Percentiles rank a stretch among this genome's conserved stretches.
phyloP scores from a whole-genome alignment of 2,329 filamentous ascomycete species.

The Botrytis sinoallii region DNA sequence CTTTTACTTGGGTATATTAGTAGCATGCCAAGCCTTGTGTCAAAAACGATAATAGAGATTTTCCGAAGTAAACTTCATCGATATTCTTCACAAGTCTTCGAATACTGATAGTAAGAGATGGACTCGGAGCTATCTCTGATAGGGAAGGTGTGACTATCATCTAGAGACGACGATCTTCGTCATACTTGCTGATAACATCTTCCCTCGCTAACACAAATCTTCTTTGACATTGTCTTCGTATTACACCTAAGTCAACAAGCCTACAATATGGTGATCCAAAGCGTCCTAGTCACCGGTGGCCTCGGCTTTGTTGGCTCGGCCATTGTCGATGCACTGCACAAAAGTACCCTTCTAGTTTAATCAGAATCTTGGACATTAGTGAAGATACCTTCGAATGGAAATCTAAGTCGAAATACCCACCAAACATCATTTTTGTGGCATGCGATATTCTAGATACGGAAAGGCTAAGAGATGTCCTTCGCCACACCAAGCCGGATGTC shows the following conservation, averaged over 20 bases:
- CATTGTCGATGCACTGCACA: neutral
- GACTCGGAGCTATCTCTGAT: neutral
- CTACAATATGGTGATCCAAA: slow-evolving; percentile 1
- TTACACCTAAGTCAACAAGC: neutral
- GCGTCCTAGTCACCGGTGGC: slow-evolving; percentile 8
- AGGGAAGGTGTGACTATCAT: neutral
- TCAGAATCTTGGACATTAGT: slow-evolving; percentile 5
- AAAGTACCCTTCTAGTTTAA: neutral
- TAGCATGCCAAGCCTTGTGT: neutral
- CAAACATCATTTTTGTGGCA: neutral
- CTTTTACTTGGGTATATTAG: neutral
- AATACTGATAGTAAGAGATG: neutral
- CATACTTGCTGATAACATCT: neutral
- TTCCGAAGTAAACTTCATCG: neutral
- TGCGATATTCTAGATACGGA: neutral
- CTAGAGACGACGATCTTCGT: neutral
- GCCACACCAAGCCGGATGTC: neutral
- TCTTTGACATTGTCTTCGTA: neutral
- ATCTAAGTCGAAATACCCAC: neutral
- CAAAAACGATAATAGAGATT: no score
- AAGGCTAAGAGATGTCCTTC: neutral
- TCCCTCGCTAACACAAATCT: neutral
- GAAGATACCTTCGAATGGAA: neutral
- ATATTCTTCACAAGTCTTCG: neutral
- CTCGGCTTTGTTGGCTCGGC: slow-evolving; percentile 9